Evolutionary conservation across 2,329 filamentous ascomycete genomes (phyloP), one percentile per base, ranked within the genome.

Genomic region (Penicillium janthinellum): DNA sequence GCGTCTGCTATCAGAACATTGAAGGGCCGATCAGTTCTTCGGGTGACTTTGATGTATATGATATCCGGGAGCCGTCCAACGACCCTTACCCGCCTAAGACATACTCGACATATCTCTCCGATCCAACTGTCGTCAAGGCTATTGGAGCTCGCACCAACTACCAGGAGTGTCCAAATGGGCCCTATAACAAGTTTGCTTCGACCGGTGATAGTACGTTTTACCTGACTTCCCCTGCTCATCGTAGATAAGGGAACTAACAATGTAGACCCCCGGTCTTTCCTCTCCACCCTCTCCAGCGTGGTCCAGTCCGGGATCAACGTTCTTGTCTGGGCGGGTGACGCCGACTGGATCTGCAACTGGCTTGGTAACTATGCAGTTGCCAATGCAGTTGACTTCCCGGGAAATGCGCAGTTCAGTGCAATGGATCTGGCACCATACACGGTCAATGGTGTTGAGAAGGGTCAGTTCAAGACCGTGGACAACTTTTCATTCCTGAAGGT

Each of bases 281-380:
- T 83, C 14, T 64, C 73, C 2, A 73, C 74, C 0, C 71, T 85
- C 10, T 77, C 78, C 0, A 68, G 73, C 1, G 77, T 85, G 2
- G 78, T 84, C 17, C 72, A 80, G 61, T 78, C 77, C 7, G 81
- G 81, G 2, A 77, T 85, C 35, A 77, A 75, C 22, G 79, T 49
- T n/a, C 35, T 56, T 3, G 44, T 56, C 15, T 56, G 54, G 54
- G 54, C 54, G 4, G 84, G 84, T 37, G 84, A 86, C 56, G 79
- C 83, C 52, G 84, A 87, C 64, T 86, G 79, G 73, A 83, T 85
- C 55, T 86, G 83, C 66, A 86, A 86, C 71, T 86, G 83, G 81
- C 73, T 81, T 34, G 84, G 84, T n/a, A 79, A 76, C 35, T 74
- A 82, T 5, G 75, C 71, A 11, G 79, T 79, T 1, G 79, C 81